A percentile compares a stretch with the other conserved stretches of the same genome.
These are phyloP conservation scores for Singerocomus rubriflavus DNA, from an alignment of 1,284 basidiomycete species.

Conservation along the genomic window DNA sequence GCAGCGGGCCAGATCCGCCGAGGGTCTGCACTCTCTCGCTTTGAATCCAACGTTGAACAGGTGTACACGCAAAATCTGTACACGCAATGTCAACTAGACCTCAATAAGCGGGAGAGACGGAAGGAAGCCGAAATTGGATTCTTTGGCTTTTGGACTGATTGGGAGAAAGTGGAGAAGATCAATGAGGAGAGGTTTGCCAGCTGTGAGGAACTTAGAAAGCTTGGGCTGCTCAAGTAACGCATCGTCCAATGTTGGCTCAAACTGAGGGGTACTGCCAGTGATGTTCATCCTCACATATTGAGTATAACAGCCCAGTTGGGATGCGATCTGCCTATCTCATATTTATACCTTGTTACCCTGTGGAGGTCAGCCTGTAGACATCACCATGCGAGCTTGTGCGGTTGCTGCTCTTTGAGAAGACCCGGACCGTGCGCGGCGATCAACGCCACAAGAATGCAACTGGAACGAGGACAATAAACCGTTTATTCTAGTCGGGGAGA, in stretches of 20 bases:
- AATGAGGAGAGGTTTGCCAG: constrained; percentile 61
- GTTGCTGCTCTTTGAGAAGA: no score
- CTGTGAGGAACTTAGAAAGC: constrained; percentile 70
- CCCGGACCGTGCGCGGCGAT: neutral
- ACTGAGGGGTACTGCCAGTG: constrained; percentile 12
- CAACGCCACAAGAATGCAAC: constrained; percentile 20
- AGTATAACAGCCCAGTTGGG: neutral
- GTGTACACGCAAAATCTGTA: constrained; percentile 71
- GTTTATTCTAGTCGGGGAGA: constrained; percentile 15
- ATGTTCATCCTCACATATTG: constrained; percentile 5
- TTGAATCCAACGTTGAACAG: constrained; percentile 71
- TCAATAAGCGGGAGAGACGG: constrained; percentile 60
- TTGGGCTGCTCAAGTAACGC: constrained; percentile 46
- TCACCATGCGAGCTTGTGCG: neutral
- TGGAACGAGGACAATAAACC: constrained; percentile 7
- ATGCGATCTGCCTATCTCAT: constrained; percentile 15
- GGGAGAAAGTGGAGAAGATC: constrained; percentile 76
- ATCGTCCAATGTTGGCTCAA: constrained; percentile 10
- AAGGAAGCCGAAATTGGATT: constrained; percentile 79
- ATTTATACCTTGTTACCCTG: constrained; percentile 28
- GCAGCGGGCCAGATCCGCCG: constrained; percentile 45
- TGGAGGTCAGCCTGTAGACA: neutral
- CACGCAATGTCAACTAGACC: constrained; percentile 61
- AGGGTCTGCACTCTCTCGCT: constrained; percentile 41
- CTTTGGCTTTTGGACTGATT: constrained; percentile 87